Base-by-base conservation (phyloP, 164 flowering plant species). In the Magnolia kwangsiensis region DNA sequence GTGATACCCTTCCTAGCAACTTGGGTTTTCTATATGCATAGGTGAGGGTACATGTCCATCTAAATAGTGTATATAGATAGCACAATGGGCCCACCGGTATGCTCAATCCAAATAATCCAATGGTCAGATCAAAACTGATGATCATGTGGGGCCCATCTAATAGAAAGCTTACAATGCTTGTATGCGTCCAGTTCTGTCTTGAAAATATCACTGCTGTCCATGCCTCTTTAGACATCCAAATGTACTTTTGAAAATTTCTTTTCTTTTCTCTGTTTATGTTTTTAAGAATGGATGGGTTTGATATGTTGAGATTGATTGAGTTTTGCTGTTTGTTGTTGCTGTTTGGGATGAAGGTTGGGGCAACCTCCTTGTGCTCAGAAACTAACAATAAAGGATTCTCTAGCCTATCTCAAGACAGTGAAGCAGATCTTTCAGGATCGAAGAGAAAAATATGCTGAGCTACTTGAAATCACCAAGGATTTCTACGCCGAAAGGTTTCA, bases 401-500 rank as follows among this genome's bases (percentile, higher is more conserved):
- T 93, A 75, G 77, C 89, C 2, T 96, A 92, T 87, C 92, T 94
- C 29, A 94, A 91, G 79, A 85, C 85, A 4, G 97, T 95, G 74
- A 93, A 88, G 81, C 94, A 90, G 51, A 87, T 87, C 51, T 95
- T 91, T 84, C 92, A 90, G 72, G 93, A 95, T 70, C 84, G 83
- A 64, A 85, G 80, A 79, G 93, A 86, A 1, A 91, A 85, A 77
- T 95, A 95, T 74, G 91, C 90, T 45, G 92, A 91, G 37, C 94
- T 96, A 74, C 88, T 91, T 75, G 96, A 94, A 80, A 90, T 96
- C 61, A 92, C 93, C 98, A 94, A 90, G 84, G 94, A 89, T 79
- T 96, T 92, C 77, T 90, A 91, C 86, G 88, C 92, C 67, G 90
- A 89, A 83, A 92, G 97, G 98, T 94, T 51, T 63, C 20, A 45